Base-by-base conservation (phyloP, 768 basidiomycete genomes). In the Cystobasidium tubakii region DNA sequence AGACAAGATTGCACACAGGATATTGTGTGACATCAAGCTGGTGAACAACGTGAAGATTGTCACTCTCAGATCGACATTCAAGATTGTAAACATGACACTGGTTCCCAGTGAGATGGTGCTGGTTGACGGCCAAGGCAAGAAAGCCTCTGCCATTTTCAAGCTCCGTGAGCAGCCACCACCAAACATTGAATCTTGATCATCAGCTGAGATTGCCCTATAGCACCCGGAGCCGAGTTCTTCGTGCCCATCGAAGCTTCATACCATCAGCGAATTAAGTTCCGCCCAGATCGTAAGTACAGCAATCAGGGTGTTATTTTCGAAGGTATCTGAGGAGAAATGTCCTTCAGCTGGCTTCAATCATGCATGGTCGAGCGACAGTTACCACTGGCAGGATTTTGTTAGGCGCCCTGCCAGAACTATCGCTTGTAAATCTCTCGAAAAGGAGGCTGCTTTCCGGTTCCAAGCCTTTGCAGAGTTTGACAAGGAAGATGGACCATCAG, bases 21-120 rank as follows among this genome's bases (percentile, higher is more conserved):
- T 98, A 33, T 85, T 95, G 3, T 94, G 91, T 79, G 93, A 95
- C 76, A 87, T 99, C 75, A 87, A 86, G 73, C 88, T 99, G 25
- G 85, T 92, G 78, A 89, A 92, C 78, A 95, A 92, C 78, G 89
- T 94, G 79, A 99, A 99, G 83, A 82, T 94, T 69, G 90, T 98
- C 74, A 97, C 91, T 0, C 85, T 99, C 76, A 86, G 95, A 53
- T 98, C 96, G 0, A 92, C 90, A 0, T 92, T 92, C 80, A 88
- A 90, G 79, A 85, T 99, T 55, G 89, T 92, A 81, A 99, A 99
- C 81, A 82, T 87, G 72, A 95, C 94, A 0, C 84, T 95, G 57
- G 91, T 97, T 79, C 92, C 94, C 3, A 82, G 97, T 78, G 96
- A 99, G 81, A 82, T 98, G 77, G 91, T 90, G 78, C 82, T 98